Evolutionary conservation across 441 rosid species (phyloP).

Genomic region (Eugenia klotzschiana): DNA sequence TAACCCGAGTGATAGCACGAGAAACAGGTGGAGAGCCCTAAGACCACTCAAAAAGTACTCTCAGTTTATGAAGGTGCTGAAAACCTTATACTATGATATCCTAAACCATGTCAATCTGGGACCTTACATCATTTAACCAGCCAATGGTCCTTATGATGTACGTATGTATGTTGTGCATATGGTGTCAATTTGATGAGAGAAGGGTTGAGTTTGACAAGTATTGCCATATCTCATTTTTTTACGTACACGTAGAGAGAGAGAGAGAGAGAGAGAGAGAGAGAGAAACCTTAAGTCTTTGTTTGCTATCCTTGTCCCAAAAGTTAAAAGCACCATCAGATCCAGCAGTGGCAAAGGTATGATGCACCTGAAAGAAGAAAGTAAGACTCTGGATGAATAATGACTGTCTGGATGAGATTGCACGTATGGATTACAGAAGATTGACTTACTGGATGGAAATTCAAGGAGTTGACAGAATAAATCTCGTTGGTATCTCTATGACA

Average conservation of each 20-base stretch:
- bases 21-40: neutral
- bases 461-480: slow-evolving; percentile 77
- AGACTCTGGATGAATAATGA: neutral
- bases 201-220: neutral
- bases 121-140: neutral
- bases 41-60: neutral
- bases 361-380: slow-evolving; percentile 30
- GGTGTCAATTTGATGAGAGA: too few relatives aligned
- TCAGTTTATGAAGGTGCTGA: neutral
- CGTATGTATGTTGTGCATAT: too few relatives aligned
- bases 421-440: neutral
- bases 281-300: slow-evolving; percentile 81
- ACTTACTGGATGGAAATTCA: slow-evolving; percentile 93
- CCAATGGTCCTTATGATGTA: neutral
- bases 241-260: too few relatives aligned
- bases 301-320: slow-evolving; percentile 99
- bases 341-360: slow-evolving; percentile 93
- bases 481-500: slow-evolving; percentile 84
- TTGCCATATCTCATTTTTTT: neutral
- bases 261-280: neutral
- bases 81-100: neutral
- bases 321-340: slow-evolving; percentile 96
- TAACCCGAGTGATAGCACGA: neutral
- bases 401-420: neutral
- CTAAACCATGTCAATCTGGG: neutral